These are phyloP conservation scores for Suhomyces canberraensis DNA, from an alignment of 805 yeast genomes.

Conservation along the genomic window DNA sequence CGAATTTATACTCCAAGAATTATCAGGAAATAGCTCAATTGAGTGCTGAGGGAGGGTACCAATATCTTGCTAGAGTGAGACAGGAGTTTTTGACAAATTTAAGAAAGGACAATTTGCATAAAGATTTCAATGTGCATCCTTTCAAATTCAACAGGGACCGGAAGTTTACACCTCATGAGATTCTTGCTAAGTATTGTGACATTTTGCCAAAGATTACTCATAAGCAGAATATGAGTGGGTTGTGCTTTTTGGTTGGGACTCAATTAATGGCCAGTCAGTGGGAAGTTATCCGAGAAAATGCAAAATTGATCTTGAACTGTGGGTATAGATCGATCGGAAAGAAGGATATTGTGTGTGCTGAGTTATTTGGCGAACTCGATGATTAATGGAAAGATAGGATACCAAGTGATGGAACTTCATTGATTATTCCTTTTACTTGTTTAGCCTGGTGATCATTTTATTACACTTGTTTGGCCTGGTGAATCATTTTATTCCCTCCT, in stretches of 20 bases:
- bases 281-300: slow-evolving; percentile 42
- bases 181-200: slow-evolving; percentile 32
- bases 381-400: slow-evolving; percentile 3
- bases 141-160: slow-evolving; percentile 13
- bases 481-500: no score
- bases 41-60: slow-evolving; percentile 36
- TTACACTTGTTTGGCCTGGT: no score
- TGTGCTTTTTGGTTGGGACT: slow-evolving; percentile 40
- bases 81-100: slow-evolving; percentile 31
- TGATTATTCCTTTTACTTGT: no score
- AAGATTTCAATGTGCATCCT: slow-evolving; percentile 21
- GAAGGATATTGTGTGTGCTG: slow-evolving; percentile 28
- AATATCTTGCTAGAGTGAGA: slow-evolving; percentile 32
- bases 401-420: no score
- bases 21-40: slow-evolving; percentile 25
- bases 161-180: slow-evolving; percentile 23
- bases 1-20: slow-evolving; percentile 6
- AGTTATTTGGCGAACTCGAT: slow-evolving; percentile 25
- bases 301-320: slow-evolving; percentile 40
- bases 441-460: no score
- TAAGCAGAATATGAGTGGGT: slow-evolving; percentile 39
- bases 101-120: slow-evolving; percentile 21
- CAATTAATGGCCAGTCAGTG: slow-evolving; percentile 37
- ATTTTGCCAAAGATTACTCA: slow-evolving; percentile 29
- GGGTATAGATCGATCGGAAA: slow-evolving; percentile 41